Base-by-base conservation (phyloP, 2,329 filamentous ascomycete species). In the Setomelanomma holmii region DNA sequence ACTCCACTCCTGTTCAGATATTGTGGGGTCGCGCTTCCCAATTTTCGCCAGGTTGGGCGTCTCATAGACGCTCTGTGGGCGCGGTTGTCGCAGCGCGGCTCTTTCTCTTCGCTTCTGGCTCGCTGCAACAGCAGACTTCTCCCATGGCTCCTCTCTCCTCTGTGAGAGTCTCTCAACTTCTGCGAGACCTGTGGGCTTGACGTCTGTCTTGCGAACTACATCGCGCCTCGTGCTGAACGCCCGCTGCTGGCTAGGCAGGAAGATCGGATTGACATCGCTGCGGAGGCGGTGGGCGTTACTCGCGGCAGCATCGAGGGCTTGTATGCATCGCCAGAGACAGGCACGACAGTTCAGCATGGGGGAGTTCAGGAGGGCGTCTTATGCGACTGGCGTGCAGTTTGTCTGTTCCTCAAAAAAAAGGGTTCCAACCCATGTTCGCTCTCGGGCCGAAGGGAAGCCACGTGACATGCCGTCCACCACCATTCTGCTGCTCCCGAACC, bases 321-420 rank as follows among this genome's bases (percentile, higher is more conserved):
- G 75, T 43, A 78, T 68, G 58, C 71, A 74, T 69, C 76, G 77
- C 65, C 72, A 67, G 43, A 77, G 69, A 65, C 77, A 79, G 57
- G 74, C 71, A 55, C 72, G 74, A 58, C 78, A 80, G 44, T 75
- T 75, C 53, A 79, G 71, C 79, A 80, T 80, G 45, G 60, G 52
- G 53, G 50, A 52, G 55, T 44, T 56, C 45, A n/a, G n/a, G 51
- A 39, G 22, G 39, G 50, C 16, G 57, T 52, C 47, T 39, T 55
- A 44, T 55, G 45, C 44, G 34, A 35, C 38, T 35, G 40, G 51
- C 30, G 21, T 50, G 34, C 34, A n/a, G 14, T 7, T 36, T 17
- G 34, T 14, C 14, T 7, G 34, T 36, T 36, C 11, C 34, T 36
- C 34, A 41, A 36, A 36, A 41, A 41, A 41, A 14, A 24, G 23